These are phyloP conservation scores for Gypsophila paniculata DNA, from an alignment of 179 eudicot species.

Conservation along the genomic window DNA sequence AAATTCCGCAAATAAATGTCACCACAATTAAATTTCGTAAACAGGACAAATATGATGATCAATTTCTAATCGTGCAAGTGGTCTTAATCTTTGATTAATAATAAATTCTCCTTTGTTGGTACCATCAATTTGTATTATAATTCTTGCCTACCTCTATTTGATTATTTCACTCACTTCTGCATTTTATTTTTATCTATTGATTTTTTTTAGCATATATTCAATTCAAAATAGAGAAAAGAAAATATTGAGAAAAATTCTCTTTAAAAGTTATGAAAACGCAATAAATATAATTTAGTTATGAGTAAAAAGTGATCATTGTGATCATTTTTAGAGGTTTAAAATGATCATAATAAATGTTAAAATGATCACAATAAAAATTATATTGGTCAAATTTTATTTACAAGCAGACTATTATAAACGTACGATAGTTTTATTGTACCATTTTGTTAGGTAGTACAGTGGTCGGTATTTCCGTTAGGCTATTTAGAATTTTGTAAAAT, in stretches of 20 bases:
- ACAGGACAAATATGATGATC: neutral
- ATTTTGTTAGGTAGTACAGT: conserved; percentile 12
- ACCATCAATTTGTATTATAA: neutral
- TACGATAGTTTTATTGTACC: neutral
- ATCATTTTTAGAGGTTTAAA: too few relatives aligned
- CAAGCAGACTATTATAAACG: neutral
- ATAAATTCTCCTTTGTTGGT: neutral
- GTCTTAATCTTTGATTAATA: conserved; percentile 5
- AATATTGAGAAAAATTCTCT: too few relatives aligned
- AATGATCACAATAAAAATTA: too few relatives aligned
- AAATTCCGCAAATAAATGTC: neutral
- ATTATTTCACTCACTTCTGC: neutral
- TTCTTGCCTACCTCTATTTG: neutral
- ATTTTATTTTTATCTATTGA: too few relatives aligned
- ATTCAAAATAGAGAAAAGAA: too few relatives aligned
- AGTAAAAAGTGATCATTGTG: too few relatives aligned
- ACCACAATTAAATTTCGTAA: neutral
- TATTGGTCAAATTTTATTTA: too few relatives aligned
- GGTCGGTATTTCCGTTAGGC: conserved; percentile 24
- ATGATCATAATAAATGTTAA: too few relatives aligned
- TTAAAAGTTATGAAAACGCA: too few relatives aligned
- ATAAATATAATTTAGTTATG: too few relatives aligned
- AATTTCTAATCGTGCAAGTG: conserved; percentile 5
- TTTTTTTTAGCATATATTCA: too few relatives aligned
- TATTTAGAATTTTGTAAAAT: neutral